phyloP scores from a whole-genome alignment of 176 grass and related monocot species.

The Otatea glauca region DNA sequence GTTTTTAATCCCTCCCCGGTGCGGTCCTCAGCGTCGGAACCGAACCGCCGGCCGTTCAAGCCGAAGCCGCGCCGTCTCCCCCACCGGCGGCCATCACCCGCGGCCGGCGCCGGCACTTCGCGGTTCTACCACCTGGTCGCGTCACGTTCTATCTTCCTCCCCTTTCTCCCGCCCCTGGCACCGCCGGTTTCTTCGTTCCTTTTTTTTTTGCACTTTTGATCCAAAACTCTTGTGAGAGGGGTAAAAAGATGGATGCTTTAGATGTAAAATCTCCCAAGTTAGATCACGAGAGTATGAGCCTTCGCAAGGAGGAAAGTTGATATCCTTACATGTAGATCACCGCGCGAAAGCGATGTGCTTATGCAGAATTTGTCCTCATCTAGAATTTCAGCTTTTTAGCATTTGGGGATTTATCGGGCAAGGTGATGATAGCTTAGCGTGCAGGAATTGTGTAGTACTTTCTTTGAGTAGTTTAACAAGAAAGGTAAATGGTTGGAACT shows the following conservation, averaged over 20 bases:
- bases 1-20: no score
- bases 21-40: background rate
- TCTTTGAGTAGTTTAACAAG: background rate
- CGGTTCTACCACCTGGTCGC: background rate
- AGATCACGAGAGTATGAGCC: conserved; percentile 16
- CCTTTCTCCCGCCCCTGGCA: background rate
- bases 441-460: conserved; percentile 20
- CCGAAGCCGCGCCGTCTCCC: background rate
- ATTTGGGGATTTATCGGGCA: conserved; percentile 23
- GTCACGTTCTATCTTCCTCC: background rate
- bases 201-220: background rate
- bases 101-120: background rate
- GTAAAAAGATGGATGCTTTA: conserved; percentile 17
- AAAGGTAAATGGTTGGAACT: background rate
- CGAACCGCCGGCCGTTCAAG: background rate
- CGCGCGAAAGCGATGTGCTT: conserved; percentile 43
- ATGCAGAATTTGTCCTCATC: conserved; percentile 42
- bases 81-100: background rate
- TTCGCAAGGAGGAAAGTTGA: background rate
- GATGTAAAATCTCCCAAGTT: conserved; percentile 20
- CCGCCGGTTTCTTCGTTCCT: background rate
- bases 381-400: conserved; percentile 26
- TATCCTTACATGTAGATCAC: conserved; percentile 39
- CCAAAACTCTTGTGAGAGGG: background rate
- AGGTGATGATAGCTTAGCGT: conserved; percentile 30